Evolutionary conservation across 805 yeast genomes (phyloP), one percentile per base, ranked within the genome.

Genomic region (Suhomyces emberorum): DNA sequence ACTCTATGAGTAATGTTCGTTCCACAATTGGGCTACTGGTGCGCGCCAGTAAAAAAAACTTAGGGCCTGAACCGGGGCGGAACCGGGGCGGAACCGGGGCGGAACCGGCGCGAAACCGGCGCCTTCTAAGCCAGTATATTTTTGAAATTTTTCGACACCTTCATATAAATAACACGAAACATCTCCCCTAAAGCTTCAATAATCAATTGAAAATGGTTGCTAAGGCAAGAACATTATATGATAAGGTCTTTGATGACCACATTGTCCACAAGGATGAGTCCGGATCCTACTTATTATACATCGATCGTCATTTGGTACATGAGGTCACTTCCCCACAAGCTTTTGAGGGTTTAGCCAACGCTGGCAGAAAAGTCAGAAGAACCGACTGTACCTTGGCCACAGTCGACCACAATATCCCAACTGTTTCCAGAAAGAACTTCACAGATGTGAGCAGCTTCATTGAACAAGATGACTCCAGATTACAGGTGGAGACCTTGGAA

Each of bases 251-350:
- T 59, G 85, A 82, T 46, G 97, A 85, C 74, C 98, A 93, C 59
- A 69, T 91, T 40, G 98, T 93, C 48, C 89, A 88, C 66, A 72
- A 79, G 56, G 95, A 88, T 51, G 91, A 86, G 36, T 77, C 87
- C 23, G 95, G 95, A 18, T 88, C 96, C 15, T 83, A 76, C 57
- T 72, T 93, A 44, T 65, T 93, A 43, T 93, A 87, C 65, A 91
- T 93, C 42, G 99, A 93, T 67, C 86, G 98, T 67, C 98, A 93
- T 64, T 73, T 93, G 49, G 96, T 93, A 34, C 98, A 93, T 63
- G 98, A 93, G 69, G 99, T 93, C 35, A 93, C 99, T 2, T 91
- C 98, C 19, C 98, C 99, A 23, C 98, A 93, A 66, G 98, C 98
- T 8, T 93, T 93, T 57, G 98, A 93, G 69, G 98, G 98, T 34